Evolutionary conservation across 2,329 filamentous ascomycete genomes (phyloP), one percentile per base, ranked within the genome.

Genomic region (Malbranchea cinnamomea): DNA sequence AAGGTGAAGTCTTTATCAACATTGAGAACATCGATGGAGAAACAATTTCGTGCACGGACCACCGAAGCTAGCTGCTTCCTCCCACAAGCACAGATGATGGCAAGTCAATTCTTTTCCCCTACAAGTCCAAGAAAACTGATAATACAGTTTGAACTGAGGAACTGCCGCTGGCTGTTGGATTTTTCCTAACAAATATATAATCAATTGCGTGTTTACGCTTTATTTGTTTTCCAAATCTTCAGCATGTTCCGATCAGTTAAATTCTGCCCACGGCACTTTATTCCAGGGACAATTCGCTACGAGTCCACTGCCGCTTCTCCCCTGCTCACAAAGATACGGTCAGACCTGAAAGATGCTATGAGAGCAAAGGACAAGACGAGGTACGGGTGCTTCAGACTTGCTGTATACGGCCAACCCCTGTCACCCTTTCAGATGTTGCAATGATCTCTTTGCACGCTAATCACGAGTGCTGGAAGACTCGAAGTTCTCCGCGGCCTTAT

Each of bases 281-380:
- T 38, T 7, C 38, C 32, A 21, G 20, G 18, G n/a, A 26, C 44
- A 32, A 42, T 52, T 20, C 51, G 57, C 40, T 57, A 50, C 49
- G 57, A 52, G 35, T 59, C 57, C 14, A 56, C 45, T 12, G 37
- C 47, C 23, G 31, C 50, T 33, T 57, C 60, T 32, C 56, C 59
- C 7, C 45, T 65, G 32, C 54, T 64, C 43, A 41, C 48, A 26
- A 59, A 54, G 35, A 44, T 65, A 33, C 54, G 56, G 31, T 41
- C 50, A 35, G 62, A 65, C 42, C 45, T 65, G 25, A 65, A 64
- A 43, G 48, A 44, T 23, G 62, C 62, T 27, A 63, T 65, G 61
- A 52, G 52, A 38, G 60, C 59, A 10, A 65, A 62, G 45, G 61
- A 65, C 36, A 57, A 48, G 13, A 40, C 53, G 9, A 55, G 57